A percentile compares a stretch with the other conserved stretches of the same genome.
Conservation (phyloP, 306 rosid genomes). For the Cyclanthera cordifolia region DNA sequence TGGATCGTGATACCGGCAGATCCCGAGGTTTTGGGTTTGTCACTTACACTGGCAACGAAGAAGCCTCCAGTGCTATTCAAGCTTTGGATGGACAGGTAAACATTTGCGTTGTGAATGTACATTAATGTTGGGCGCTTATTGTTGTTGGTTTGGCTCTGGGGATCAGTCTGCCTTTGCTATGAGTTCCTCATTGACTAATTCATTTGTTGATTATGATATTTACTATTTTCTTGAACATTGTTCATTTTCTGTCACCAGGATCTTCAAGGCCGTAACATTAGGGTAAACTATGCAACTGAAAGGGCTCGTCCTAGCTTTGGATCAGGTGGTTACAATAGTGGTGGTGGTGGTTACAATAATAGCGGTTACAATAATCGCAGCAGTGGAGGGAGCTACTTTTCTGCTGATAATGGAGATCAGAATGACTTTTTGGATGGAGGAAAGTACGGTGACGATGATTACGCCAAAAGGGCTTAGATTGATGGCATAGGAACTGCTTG, state of each 20-base stretch:
- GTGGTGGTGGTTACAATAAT: constrained; percentile 18
- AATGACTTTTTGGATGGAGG: constrained; percentile 21
- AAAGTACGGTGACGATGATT: constrained; percentile 25
- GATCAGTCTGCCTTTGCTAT: neutral
- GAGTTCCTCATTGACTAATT: neutral
- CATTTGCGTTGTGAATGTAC: neutral
- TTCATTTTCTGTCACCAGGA: constrained; percentile 31
- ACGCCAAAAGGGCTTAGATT: constrained; percentile 45
- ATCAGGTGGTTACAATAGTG: neutral
- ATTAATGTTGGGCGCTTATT: neutral
- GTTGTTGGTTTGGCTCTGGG: neutral
- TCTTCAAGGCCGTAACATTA: constrained; percentile 67
- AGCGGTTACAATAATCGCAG: neutral
- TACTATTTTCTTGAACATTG: neutral
- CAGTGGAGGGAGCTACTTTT: neutral
- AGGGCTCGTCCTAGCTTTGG: constrained; percentile 28
- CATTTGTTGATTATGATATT: neutral
- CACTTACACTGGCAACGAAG: constrained; percentile 52
- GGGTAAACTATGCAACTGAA: constrained; percentile 66
- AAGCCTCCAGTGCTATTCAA: constrained; percentile 79
- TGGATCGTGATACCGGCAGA: constrained; percentile 74
- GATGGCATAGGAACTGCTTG: constrained; percentile 2
- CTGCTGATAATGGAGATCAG: constrained; percentile 5
- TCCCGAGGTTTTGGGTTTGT: constrained; percentile 88
- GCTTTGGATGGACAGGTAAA: constrained; percentile 80